Evolutionary conservation across 108 stramenopile genomes (phyloP).

Genomic region (Nitzschia inconspicua): DNA sequence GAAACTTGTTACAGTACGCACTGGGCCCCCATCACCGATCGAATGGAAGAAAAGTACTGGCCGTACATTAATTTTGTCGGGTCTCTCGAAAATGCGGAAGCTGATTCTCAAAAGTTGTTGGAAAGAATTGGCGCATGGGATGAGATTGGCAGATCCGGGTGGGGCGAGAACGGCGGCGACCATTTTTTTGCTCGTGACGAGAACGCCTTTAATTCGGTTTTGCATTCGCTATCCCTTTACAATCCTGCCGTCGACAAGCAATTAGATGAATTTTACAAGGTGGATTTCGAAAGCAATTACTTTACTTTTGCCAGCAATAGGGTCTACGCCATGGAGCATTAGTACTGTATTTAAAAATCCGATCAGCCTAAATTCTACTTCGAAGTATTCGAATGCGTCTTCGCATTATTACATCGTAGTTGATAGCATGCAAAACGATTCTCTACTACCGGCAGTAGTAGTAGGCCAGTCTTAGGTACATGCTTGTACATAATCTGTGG

Average conservation of each 20-base stretch:
- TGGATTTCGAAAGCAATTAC: conserved; percentile 12
- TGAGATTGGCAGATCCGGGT: conserved; percentile 31
- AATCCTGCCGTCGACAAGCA: conserved; percentile 2
- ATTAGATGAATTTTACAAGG: conserved; percentile 20
- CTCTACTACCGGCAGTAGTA: too few relatives aligned
- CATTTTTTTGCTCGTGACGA: conserved; percentile 13
- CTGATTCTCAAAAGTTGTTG: conserved; percentile 37
- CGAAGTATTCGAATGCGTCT: too few relatives aligned
- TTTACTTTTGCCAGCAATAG: conserved; percentile 16
- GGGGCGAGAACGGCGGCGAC: conserved; percentile 33
- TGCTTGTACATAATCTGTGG: too few relatives aligned
- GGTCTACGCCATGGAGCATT: background rate
- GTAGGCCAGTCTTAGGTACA: too few relatives aligned
- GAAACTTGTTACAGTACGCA: conserved; percentile 27
- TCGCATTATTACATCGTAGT: too few relatives aligned
- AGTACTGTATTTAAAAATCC: too few relatives aligned
- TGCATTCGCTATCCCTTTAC: background rate
- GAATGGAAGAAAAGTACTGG: conserved; percentile 45
- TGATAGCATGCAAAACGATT: too few relatives aligned
- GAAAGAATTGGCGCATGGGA: conserved; percentile 45
- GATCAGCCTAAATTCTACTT: too few relatives aligned
- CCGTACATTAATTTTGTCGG: conserved; percentile 44
- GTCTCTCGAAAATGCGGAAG: conserved; percentile 19
- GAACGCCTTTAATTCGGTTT: background rate
- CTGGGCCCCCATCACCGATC: conserved; percentile 39